Evolutionary conservation across 441 rosid species (phyloP).

Genomic region (Erodium chrysanthum): DNA sequence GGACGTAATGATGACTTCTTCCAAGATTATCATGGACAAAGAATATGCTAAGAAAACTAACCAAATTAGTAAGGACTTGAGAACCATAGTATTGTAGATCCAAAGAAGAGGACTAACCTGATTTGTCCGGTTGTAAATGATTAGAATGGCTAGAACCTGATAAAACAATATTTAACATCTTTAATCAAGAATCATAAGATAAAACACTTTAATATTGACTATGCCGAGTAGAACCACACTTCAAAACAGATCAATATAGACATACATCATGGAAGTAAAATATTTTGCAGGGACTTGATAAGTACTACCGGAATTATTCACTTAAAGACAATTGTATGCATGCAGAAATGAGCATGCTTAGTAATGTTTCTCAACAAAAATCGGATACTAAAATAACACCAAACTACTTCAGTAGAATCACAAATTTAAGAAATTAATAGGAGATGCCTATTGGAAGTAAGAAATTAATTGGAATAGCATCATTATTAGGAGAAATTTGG

Average conservation of each 20-base stretch:
- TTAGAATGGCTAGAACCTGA: constrained; percentile 44
- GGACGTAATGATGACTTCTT: not conserved
- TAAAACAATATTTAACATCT: constrained; percentile 24
- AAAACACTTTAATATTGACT: constrained; percentile 4
- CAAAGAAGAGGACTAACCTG: constrained; percentile 19
- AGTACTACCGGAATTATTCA: not conserved
- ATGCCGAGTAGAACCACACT: not conserved
- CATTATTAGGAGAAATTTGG: not conserved
- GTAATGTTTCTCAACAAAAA: not conserved
- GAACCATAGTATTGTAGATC: constrained; percentile 39
- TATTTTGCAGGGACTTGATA: not conserved
- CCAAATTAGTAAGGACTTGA: constrained; percentile 1
- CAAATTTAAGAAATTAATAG: not conserved
- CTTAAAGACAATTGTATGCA: not conserved
- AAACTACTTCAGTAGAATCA: not conserved
- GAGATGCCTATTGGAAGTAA: not conserved
- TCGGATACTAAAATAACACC: not conserved
- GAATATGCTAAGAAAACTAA: not conserved
- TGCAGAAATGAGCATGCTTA: not conserved
- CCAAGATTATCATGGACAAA: constrained; percentile 9
- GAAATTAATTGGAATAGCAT: not conserved
- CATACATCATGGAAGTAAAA: not conserved
- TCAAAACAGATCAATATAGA: not conserved
- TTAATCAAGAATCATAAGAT: constrained; percentile 16
- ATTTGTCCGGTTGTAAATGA: constrained; percentile 37